These are phyloP conservation scores for Ceratocystis lukuohia DNA, from an alignment of 2,329 filamentous ascomycete species.

Conservation along the genomic window DNA sequence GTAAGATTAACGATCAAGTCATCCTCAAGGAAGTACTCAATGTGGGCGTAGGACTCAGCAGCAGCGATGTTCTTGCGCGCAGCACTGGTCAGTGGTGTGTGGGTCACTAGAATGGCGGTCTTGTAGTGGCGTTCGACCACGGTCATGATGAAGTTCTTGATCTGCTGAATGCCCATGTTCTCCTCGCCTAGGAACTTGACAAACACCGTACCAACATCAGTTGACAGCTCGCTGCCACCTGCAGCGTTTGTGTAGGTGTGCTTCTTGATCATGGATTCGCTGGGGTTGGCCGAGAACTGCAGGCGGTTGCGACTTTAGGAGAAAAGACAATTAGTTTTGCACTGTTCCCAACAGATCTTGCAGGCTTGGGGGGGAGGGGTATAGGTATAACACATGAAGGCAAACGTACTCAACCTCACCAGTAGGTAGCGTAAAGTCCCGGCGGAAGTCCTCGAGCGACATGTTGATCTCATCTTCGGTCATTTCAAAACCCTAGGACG, in stretches of 20 bases:
- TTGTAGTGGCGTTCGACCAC: conserved; percentile 69
- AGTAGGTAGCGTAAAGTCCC: conserved; percentile 55
- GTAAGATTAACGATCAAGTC: conserved; percentile 97
- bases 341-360: background rate
- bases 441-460: conserved; percentile 66
- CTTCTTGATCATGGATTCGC: conserved; percentile 69
- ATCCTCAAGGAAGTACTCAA: conserved; percentile 92
- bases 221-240: conserved; percentile 54
- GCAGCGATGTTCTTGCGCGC: conserved; percentile 76
- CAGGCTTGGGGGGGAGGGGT: conserved; percentile 9
- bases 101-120: conserved; percentile 81
- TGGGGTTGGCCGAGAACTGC: conserved; percentile 77
- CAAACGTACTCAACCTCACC: conserved; percentile 61
- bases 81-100: conserved; percentile 67
- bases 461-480: conserved; percentile 81
- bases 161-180: conserved; percentile 77
- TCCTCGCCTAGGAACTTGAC: conserved; percentile 78
- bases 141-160: conserved; percentile 77
- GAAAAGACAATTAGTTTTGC: background rate
- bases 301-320: conserved; percentile 60
- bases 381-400: background rate
- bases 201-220: conserved; percentile 65
- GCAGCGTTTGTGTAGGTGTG: conserved; percentile 50
- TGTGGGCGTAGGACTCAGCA: conserved; percentile 60
- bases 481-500: conserved; percentile 78